Conservation (phyloP, 2,329 filamentous ascomycete genomes). For the Magnaporthiopsis incrustans region DNA sequence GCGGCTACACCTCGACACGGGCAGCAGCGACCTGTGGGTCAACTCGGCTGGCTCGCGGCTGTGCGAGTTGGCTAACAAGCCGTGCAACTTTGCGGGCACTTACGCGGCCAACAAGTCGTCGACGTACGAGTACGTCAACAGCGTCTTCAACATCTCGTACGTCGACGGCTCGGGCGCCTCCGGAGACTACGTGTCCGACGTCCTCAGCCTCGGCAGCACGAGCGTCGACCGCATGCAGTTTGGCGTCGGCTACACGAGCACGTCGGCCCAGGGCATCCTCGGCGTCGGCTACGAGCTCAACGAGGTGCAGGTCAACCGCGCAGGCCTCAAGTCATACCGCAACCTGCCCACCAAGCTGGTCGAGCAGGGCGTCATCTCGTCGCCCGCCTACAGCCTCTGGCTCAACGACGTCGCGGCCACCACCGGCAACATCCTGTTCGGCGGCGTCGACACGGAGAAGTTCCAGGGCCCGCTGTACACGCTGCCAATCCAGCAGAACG, state of each 20-base stretch:
- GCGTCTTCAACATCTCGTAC: slow-evolving; percentile 80
- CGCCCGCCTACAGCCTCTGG: slow-evolving; percentile 67
- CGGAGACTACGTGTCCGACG: slow-evolving; percentile 77
- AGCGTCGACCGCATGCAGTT: slow-evolving; percentile 56
- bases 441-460: slow-evolving; percentile 61
- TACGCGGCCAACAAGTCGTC: slow-evolving; percentile 66
- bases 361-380: slow-evolving; percentile 50
- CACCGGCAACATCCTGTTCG: slow-evolving; percentile 64
- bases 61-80: slow-evolving; percentile 40
- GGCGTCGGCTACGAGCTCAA: slow-evolving; percentile 77
- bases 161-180: slow-evolving; percentile 69
- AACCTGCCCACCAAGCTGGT: slow-evolving; percentile 64
- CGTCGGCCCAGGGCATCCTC: slow-evolving; percentile 62
- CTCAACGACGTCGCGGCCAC: slow-evolving; percentile 62
- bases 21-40: slow-evolving; percentile 62
- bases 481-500: slow-evolving; percentile 53
- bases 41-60: slow-evolving; percentile 56
- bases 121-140: slow-evolving; percentile 65
- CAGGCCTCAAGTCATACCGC: slow-evolving; percentile 46
- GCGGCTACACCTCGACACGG: slow-evolving; percentile 57
- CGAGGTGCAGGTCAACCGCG: slow-evolving; percentile 63
- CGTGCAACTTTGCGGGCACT: slow-evolving; percentile 55
- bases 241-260: slow-evolving; percentile 60
- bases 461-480: slow-evolving; percentile 56
- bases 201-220: slow-evolving; percentile 48